Conservation (phyloP, 2,329 filamentous ascomycete species). For the Diplodia mutila region DNA sequence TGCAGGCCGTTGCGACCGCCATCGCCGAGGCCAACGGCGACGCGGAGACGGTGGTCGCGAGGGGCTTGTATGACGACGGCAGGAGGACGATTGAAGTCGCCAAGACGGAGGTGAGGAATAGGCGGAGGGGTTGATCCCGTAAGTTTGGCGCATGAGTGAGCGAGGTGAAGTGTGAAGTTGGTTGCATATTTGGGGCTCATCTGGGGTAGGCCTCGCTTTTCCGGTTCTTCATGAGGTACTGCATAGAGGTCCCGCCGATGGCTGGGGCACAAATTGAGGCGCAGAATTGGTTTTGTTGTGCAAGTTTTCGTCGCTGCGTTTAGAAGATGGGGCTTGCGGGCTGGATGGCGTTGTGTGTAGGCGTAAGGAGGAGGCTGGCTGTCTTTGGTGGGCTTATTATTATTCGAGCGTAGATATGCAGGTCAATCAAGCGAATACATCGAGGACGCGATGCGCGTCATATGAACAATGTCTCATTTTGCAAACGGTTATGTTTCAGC, state of each 20-base stretch:
- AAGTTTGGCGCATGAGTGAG: no score
- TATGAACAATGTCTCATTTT: neutral
- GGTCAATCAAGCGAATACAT: neutral
- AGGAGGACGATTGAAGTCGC: slow-evolving; percentile 19
- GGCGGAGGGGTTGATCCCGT: slow-evolving; percentile 1
- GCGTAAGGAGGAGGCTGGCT: neutral
- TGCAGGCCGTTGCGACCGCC: slow-evolving; percentile 1
- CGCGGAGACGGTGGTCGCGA: slow-evolving; percentile 10
- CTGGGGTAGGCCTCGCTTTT: neutral
- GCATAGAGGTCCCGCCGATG: neutral
- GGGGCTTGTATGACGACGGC: slow-evolving; percentile 23
- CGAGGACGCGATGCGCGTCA: neutral
- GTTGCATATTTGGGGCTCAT: neutral
- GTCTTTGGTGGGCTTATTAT: neutral
- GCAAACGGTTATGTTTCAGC: neutral
- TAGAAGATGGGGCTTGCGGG: neutral
- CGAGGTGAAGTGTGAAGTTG: neutral
- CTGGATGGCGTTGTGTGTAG: slow-evolving; percentile 4
- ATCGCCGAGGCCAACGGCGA: neutral
- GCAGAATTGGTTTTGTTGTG: neutral
- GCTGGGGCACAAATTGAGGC: neutral
- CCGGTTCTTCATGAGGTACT: neutral
- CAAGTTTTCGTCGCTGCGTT: neutral
- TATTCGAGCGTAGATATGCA: neutral
- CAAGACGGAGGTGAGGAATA: slow-evolving; percentile 14